Conservation (phyloP, 2,329 filamentous ascomycete species). For the Polytolypa hystricis region DNA sequence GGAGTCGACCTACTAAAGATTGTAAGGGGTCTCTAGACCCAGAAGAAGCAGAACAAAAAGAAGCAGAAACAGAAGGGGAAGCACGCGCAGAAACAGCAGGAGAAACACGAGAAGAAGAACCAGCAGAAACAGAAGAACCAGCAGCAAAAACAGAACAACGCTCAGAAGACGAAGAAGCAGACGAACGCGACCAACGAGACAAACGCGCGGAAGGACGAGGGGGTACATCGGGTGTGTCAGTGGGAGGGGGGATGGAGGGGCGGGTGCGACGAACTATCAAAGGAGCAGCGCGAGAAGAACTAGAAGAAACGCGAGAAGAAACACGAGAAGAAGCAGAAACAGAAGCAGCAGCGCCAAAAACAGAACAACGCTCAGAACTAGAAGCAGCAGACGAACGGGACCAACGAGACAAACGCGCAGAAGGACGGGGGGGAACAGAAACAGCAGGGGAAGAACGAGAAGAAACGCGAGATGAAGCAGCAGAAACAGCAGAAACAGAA, state of each 20-base stretch:
- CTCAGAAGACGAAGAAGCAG: slow-evolving; percentile 1
- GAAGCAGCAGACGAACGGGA: no score
- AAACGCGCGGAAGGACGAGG: slow-evolving; percentile 8
- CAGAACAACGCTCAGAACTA: no score
- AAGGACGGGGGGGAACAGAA: slow-evolving; percentile 4
- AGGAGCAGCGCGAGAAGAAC: slow-evolving; percentile 4
- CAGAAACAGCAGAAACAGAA: slow-evolving; percentile 5
- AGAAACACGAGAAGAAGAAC: slow-evolving; percentile 1
- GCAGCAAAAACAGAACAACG: slow-evolving; percentile 3
- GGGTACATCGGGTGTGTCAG: neutral
- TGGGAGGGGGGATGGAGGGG: slow-evolving; percentile 11
- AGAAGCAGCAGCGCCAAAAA: neutral
- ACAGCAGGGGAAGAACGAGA: slow-evolving; percentile 7
- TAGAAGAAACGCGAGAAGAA: slow-evolving; percentile 2
- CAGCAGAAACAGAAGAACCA: slow-evolving; percentile 6
- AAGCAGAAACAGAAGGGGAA: slow-evolving; percentile 2
- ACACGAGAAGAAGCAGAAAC: slow-evolving; percentile 1
- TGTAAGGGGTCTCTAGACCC: no score
- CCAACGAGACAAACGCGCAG: neutral
- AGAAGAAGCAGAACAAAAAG: slow-evolving; percentile 2
- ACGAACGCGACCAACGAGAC: slow-evolving; percentile 8
- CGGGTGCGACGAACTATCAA: slow-evolving; percentile 9
- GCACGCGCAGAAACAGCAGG: slow-evolving; percentile 3
- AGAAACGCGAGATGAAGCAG: slow-evolving; percentile 8
- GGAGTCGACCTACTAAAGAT: neutral